Evolutionary conservation across 75 land plant species (phyloP).

Genomic region (Adiantum capillusveneris): DNA sequence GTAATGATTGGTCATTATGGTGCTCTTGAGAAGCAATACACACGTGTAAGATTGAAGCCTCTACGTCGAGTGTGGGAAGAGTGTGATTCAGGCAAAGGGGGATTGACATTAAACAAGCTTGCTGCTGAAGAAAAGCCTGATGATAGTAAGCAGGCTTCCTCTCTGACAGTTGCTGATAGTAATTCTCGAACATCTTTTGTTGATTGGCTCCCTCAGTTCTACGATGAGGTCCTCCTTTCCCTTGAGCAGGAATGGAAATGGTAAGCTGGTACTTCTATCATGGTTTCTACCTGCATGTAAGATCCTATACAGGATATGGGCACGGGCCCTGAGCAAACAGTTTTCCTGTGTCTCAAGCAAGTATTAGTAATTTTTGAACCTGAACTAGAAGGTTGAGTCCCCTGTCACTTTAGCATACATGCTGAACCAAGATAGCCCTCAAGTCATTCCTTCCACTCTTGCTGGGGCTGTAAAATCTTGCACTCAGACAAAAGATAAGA

Average conservation of each 20-base stretch:
- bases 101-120: constrained; percentile 25
- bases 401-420: no score
- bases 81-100: constrained; percentile 54
- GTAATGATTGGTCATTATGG: constrained; percentile 76
- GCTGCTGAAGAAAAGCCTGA: constrained; percentile 36
- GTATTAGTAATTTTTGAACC: no score
- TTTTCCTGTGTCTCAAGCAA: no score
- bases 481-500: no score
- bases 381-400: no score
- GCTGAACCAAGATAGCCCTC: no score
- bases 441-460: no score
- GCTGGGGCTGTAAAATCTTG: no score
- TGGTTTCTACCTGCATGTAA: no score
- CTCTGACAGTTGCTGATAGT: constrained; percentile 21
- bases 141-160: constrained; percentile 30
- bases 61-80: constrained; percentile 84
- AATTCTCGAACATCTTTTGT: constrained; percentile 39
- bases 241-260: constrained; percentile 99
- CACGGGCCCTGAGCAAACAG: no score
- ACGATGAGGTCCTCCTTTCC: constrained; percentile 85
- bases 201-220: constrained; percentile 87
- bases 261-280: no score
- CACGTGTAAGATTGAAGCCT: constrained; percentile 63
- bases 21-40: constrained; percentile 70
- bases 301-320: no score